These are phyloP conservation scores for Boletus pseudopeckii DNA, from an alignment of 768 basidiomycete genomes.

Conservation along the genomic window DNA sequence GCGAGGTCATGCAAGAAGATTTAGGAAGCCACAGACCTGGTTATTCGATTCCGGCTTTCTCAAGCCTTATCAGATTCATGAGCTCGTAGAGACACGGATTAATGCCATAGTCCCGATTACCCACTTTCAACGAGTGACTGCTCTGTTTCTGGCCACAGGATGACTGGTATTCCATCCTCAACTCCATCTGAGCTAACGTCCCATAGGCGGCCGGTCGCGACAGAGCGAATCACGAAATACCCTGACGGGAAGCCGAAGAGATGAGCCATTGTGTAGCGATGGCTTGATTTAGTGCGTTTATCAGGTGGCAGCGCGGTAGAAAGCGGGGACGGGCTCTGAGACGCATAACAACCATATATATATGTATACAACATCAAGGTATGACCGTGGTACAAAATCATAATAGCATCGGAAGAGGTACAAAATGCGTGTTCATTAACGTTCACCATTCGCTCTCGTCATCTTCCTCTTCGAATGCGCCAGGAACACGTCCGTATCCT, in stretches of 20 bases:
- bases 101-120: constrained; percentile 12
- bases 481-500: constrained; percentile 22
- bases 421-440: background rate
- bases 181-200: constrained; percentile 34
- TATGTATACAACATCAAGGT: background rate
- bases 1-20: background rate
- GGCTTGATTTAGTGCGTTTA: background rate
- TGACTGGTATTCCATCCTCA: constrained; percentile 43
- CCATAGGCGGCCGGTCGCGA: constrained; percentile 35
- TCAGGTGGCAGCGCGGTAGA: background rate
- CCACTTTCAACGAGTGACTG: constrained; percentile 74
- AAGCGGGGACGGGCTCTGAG: background rate
- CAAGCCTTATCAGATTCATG: constrained; percentile 44
- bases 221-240: constrained; percentile 39
- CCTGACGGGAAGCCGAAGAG: constrained; percentile 36
- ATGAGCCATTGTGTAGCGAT: constrained; percentile 16
- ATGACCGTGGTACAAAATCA: background rate
- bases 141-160: constrained; percentile 73
- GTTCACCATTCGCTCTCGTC: constrained; percentile 12
- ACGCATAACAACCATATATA: background rate
- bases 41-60: constrained; percentile 69
- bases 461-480: constrained; percentile 26
- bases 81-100: constrained; percentile 3
- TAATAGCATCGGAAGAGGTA: background rate
- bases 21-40: constrained; percentile 44